phyloP scores from a whole-genome alignment of 148 eudicot genomes.

The Rhododendron simsii region DNA sequence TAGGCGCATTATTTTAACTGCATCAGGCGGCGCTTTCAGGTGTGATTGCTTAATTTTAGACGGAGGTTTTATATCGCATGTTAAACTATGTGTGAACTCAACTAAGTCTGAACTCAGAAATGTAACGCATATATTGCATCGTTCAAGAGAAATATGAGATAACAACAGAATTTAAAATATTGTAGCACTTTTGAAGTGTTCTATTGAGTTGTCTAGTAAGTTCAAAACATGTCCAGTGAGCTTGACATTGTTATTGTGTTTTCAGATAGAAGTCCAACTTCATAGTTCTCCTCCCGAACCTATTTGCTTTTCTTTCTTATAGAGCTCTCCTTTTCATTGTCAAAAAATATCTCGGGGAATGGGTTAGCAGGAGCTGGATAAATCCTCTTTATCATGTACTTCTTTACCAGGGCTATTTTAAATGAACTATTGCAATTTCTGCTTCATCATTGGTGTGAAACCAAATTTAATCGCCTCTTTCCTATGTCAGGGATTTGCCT shows the following conservation, averaged over 20 bases:
- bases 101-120: background rate
- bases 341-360: background rate
- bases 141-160: background rate
- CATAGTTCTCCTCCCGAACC: background rate
- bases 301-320: background rate
- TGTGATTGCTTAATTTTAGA: conserved; percentile 21
- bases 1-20: conserved; percentile 89
- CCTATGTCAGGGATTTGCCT: conserved; percentile 78
- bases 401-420: background rate
- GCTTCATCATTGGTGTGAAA: background rate
- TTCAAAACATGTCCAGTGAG: background rate
- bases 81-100: background rate
- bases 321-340: background rate
- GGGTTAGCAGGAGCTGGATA: background rate
- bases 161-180: background rate
- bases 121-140: background rate
- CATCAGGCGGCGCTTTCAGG: conserved; percentile 99
- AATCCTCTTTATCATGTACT: background rate
- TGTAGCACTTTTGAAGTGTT: background rate
- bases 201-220: background rate
- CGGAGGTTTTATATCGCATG: background rate
- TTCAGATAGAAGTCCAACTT: background rate
- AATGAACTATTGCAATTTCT: background rate
- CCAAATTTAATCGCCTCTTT: background rate
- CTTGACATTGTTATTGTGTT: background rate